Conservation (phyloP, 1,139 yeast genomes). For the Geotrichum cucujoidarum region DNA sequence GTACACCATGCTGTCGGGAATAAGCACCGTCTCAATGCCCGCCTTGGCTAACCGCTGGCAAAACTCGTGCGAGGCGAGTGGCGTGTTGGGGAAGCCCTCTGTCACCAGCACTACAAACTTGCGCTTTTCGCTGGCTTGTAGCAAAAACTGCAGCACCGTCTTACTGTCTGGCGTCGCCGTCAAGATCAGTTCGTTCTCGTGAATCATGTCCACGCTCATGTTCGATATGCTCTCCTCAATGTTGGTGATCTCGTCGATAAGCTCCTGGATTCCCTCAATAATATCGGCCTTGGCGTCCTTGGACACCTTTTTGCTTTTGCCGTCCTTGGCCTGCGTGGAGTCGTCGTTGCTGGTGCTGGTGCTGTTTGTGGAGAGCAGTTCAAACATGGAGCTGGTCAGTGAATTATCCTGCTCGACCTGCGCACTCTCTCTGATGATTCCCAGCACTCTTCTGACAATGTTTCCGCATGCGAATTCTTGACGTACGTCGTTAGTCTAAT, state of each 20-base stretch:
- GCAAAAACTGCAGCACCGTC: conserved; percentile 80
- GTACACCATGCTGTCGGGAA: conserved; percentile 88
- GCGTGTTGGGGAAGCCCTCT: conserved; percentile 87
- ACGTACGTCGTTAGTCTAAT: neutral
- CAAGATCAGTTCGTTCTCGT: conserved; percentile 84
- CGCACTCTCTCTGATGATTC: conserved; percentile 81
- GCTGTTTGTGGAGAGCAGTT: conserved; percentile 46
- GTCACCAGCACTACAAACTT: conserved; percentile 89
- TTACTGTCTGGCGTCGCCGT: conserved; percentile 93
- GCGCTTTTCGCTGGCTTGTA: conserved; percentile 85
- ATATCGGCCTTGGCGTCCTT: conserved; percentile 80
- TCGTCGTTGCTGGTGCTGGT: neutral
- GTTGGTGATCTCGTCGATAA: conserved; percentile 85
- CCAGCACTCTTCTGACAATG: conserved; percentile 82
- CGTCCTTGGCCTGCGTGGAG: conserved; percentile 1
- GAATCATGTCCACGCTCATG: conserved; percentile 88
- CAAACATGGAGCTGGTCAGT: conserved; percentile 75
- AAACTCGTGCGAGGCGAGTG: conserved; percentile 67
- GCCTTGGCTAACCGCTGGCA: conserved; percentile 77
- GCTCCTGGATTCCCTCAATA: conserved; percentile 89
- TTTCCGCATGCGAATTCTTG: conserved; percentile 84
- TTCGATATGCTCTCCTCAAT: conserved; percentile 87
- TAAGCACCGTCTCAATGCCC: conserved; percentile 82
- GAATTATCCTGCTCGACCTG: conserved; percentile 44
- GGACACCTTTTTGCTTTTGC: conserved; percentile 36